Evolutionary conservation across 306 rosid genomes (phyloP).

Genomic region (Quercus glauca): DNA sequence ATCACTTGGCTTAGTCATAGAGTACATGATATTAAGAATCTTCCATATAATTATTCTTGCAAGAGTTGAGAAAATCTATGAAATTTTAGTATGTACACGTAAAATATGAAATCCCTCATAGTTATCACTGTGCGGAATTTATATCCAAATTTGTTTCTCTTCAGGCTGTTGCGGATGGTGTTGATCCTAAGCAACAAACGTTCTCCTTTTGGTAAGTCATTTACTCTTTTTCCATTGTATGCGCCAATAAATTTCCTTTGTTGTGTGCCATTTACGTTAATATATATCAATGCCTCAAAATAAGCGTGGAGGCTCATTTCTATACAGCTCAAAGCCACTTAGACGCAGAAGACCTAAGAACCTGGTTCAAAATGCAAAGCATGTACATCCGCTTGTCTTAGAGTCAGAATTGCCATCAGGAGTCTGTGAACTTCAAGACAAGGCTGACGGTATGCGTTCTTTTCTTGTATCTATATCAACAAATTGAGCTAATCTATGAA

Average conservation of each 20-base stretch:
- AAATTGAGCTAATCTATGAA: conserved; percentile 13
- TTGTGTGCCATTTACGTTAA: conserved; percentile 1
- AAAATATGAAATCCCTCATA: neutral
- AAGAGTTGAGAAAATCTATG: neutral
- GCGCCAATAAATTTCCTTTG: conserved; percentile 7
- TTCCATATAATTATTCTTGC: too few relatives aligned
- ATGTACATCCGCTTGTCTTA: conserved; percentile 30
- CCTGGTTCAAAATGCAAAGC: conserved; percentile 32
- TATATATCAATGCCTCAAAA: conserved; percentile 21
- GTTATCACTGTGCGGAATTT: neutral
- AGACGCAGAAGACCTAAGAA: conserved; percentile 36
- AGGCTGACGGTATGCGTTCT: conserved; percentile 54
- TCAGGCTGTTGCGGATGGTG: conserved; percentile 51
- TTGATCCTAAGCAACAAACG: conserved; percentile 63
- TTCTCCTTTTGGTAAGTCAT: conserved; percentile 54
- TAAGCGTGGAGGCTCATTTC: conserved; percentile 24
- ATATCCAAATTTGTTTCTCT: conserved; percentile 17
- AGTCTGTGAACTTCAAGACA: conserved; percentile 41
- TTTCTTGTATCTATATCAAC: conserved; percentile 9
- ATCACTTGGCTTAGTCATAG: too few relatives aligned
- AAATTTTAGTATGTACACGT: neutral
- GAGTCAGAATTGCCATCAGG: conserved; percentile 34
- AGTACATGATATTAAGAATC: too few relatives aligned
- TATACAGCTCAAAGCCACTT: conserved; percentile 59
- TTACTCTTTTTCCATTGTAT: conserved; percentile 12